These are phyloP conservation scores for Stephania japonica DNA, from an alignment of 164 flowering plant genomes.

Conservation along the genomic window DNA sequence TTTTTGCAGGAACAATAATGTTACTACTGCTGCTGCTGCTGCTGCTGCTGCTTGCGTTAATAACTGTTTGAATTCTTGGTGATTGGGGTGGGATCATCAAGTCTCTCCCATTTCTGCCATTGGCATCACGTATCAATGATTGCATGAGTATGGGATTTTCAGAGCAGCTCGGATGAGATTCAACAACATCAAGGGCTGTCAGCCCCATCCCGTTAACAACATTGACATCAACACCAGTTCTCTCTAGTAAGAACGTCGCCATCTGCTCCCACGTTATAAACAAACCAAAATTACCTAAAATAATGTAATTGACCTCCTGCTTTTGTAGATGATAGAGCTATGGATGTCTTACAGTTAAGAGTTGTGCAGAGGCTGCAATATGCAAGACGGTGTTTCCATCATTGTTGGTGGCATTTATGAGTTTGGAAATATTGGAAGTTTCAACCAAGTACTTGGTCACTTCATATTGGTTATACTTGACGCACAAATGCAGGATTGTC, in stretches of 20 bases:
- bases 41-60: too few relatives aligned
- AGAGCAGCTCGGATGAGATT: constrained; percentile 36
- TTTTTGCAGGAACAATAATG: neutral
- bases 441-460: constrained; percentile 38
- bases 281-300: too few relatives aligned
- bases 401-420: constrained; percentile 32
- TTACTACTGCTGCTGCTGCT: too few relatives aligned
- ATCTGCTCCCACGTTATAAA: too few relatives aligned
- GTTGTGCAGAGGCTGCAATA: constrained; percentile 47
- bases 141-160: constrained; percentile 38
- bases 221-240: constrained; percentile 36
- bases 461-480: constrained; percentile 40
- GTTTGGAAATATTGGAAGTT: constrained; percentile 24
- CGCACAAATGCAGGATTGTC: constrained; percentile 36
- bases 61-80: constrained; percentile 19
- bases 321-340: too few relatives aligned
- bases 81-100: constrained; percentile 37
- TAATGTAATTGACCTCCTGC: too few relatives aligned
- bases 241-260: constrained; percentile 31
- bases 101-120: constrained; percentile 38
- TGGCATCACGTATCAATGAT: constrained; percentile 33
- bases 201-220: constrained; percentile 40
- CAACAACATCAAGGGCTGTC: constrained; percentile 51
- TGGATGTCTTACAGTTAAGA: constrained; percentile 33
- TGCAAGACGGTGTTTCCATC: constrained; percentile 60